Base-by-base conservation (phyloP, 768 basidiomycete genomes). In the Suillus placidus region DNA sequence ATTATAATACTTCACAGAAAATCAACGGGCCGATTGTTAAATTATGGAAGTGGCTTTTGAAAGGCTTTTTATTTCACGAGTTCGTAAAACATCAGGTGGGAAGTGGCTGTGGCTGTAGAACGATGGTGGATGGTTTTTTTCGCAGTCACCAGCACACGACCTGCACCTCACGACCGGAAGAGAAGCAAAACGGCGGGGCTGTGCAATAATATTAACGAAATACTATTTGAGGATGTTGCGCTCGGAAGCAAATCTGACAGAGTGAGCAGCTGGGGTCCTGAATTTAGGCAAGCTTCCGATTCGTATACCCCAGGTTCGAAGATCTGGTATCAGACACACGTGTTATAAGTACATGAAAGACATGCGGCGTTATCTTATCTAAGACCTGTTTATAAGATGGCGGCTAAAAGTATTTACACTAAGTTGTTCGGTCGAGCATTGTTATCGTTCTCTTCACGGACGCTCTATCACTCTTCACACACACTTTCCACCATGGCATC, bases 401-500 rank as follows among this genome's bases (percentile, higher is more conserved):
- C 26, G 12, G 32, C 32, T 55, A 52, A 52, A 54, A 37, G n/a
- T 23, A 58, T 38, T 30, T 4, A 14, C 37, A 57, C 20, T 26
- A 62, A 62, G 4, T 34, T 58, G 16, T 54, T 58, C 55, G 54
- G 23, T 38, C 30, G 61, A 34, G 34, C n/a, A 6, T 49, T 23
- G 40, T n/a, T 56, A 61, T 52, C 61, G 7, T 62, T 57, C 14
- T 9, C 23, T 43, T 16, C 45, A 47, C 16, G 26, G 9, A 60
- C 52, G 20, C 45, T 35, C 60, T n/a, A 47, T 51, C 60, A 16
- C 23, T 47, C 56, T 34, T 63, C 40, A 40, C 52, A 42, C 30
- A 13, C 64, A 26, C 60, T 58, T 56, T 60, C 38, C 69, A 80
- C 72, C 69, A 89, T 89, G 87, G 71, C 84, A 57, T 79, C 77